These are phyloP conservation scores for Actinomortierella ambigua DNA, from an alignment of 371 early-diverging fungal genomes.

Conservation along the genomic window DNA sequence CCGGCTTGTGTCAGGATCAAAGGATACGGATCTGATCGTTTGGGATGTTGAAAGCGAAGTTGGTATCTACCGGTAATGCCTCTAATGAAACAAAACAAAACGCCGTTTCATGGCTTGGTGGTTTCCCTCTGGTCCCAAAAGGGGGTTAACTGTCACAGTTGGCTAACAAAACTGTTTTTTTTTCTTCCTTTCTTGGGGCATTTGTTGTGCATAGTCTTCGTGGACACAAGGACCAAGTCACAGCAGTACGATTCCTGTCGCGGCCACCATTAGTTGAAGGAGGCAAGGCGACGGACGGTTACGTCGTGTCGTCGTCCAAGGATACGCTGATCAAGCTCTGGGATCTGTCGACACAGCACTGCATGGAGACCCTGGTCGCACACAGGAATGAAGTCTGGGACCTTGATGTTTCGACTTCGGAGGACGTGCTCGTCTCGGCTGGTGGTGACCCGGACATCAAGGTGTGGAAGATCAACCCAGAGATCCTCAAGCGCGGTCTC, in stretches of 20 bases:
- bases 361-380: conserved; percentile 92
- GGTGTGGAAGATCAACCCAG: conserved; percentile 85
- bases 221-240: conserved; percentile 95
- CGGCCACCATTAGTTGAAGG: conserved; percentile 37
- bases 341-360: conserved; percentile 92
- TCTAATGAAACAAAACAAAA: neutral
- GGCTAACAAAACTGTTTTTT: neutral
- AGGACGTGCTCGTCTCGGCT: conserved; percentile 79
- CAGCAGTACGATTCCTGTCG: conserved; percentile 53
- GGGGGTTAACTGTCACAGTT: too few relatives aligned
- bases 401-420: conserved; percentile 67
- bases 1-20: conserved; percentile 88
- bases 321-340: conserved; percentile 96
- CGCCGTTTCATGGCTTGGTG: neutral
- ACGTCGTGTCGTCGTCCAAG: conserved; percentile 87
- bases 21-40: conserved; percentile 91
- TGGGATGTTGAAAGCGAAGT: conserved; percentile 95
- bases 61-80: conserved; percentile 77
- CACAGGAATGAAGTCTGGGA: conserved; percentile 95
- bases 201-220: conserved; percentile 60
- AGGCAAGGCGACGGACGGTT: conserved; percentile 59
- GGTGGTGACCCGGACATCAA: conserved; percentile 84
- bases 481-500: conserved; percentile 31
- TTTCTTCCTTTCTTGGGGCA: neutral
- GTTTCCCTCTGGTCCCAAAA: too few relatives aligned